A percentile compares a stretch with the other conserved stretches of the same genome.
phyloP scores from a whole-genome alignment of 2,329 filamentous ascomycete species.

The Scedosporium dehoogii region DNA sequence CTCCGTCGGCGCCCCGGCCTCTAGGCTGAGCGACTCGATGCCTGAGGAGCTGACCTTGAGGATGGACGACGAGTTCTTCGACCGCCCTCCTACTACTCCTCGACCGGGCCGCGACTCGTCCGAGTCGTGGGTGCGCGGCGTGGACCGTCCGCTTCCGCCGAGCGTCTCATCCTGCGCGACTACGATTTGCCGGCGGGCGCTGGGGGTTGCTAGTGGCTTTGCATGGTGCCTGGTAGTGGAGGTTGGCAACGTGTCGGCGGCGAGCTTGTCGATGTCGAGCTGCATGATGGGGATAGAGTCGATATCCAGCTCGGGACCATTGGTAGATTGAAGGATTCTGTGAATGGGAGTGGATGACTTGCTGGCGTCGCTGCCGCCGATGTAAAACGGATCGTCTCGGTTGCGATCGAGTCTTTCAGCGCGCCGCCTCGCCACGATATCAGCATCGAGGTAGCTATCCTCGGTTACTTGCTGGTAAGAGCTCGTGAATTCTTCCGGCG shows the following conservation, averaged over 20 bases:
- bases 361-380: conserved; percentile 42
- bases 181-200: conserved; percentile 50
- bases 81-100: conserved; percentile 37
- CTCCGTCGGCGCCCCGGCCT: conserved; percentile 18
- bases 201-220: conserved; percentile 20
- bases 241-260: conserved; percentile 15
- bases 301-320: conserved; percentile 74
- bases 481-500: conserved; percentile 34
- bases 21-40: conserved; percentile 62
- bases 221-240: conserved; percentile 13
- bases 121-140: conserved; percentile 40
- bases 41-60: conserved; percentile 83
- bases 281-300: conserved; percentile 96
- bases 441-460: conserved; percentile 60
- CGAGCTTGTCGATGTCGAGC: conserved; percentile 52
- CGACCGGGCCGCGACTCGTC: conserved; percentile 37
- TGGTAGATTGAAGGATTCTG: conserved; percentile 61
- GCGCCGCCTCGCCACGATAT: conserved; percentile 63
- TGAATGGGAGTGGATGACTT: conserved; percentile 68
- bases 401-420: conserved; percentile 73
- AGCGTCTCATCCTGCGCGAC: conserved; percentile 68
- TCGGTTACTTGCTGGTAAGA: conserved; percentile 53
- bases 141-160: conserved; percentile 38
- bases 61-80: conserved; percentile 25
- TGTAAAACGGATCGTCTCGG: conserved; percentile 93